Base-by-base conservation (phyloP, 2,329 filamentous ascomycete species). In the Ophiostoma sp. region DNA sequence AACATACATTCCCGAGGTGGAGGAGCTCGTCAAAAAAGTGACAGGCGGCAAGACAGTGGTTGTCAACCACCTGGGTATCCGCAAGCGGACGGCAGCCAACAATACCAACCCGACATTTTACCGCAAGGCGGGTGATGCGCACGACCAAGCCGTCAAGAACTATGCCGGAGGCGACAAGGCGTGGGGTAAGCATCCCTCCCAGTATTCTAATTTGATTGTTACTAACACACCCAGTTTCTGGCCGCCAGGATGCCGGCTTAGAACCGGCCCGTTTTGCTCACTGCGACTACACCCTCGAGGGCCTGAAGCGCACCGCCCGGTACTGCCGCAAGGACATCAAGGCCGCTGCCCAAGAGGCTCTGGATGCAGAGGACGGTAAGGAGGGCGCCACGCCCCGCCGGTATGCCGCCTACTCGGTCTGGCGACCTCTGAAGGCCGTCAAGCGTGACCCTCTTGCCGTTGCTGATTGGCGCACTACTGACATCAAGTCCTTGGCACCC, bases 51-150 rank as follows among this genome's bases (percentile, higher is more conserved):
- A 70, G 69, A 45, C 33, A 22, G 69, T 61, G 11, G 57, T 70
- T n/a, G 69, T 70, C 52, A 70, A 70, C 55, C 69, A 70, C 33
- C 69, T 70, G 31, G 69, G 69, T n/a, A 70, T 70, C 50, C 69
- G 69, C 69, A 70, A 70, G 69, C 69, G 69, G n/a, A 22, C 36
- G 19, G 69, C 69, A 11, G 50, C 52, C 33, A 70, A 70, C 52
- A 70, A 70, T 39, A 61, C 25, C 12, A 61, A 70, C 69, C 69
- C 69, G 5, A 70, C 50, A 4, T 70, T 70, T 22, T 70, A 70
- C 69, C 69, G 69, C 69, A 70, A 70, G 69, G 69, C 69, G n/a
- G 69, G 69, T 36, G 69, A 70, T 22, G 33, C 25, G 33, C 69
- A 70, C 39, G 69, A 70, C 69, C 69, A 70, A 52, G 69, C 69